A percentile compares a stretch with the other conserved stretches of the same genome.
phyloP scores from a whole-genome alignment of 192 early-diverging fungal species.

The Linnemannia zychae region DNA sequence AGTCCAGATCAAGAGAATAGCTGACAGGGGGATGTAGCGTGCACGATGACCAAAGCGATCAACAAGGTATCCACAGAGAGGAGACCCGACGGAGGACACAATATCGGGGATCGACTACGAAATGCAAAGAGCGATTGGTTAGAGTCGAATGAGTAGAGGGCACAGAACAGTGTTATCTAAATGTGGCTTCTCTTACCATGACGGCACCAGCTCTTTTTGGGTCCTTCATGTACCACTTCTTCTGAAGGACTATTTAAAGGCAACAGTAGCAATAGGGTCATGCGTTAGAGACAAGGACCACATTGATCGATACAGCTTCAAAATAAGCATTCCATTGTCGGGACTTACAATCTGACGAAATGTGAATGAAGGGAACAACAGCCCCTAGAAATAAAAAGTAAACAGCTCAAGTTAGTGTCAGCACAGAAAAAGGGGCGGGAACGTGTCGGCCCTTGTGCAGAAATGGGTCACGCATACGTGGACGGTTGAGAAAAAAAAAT shows the following conservation, averaged over 20 bases:
- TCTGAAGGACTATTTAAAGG: constrained; percentile 63
- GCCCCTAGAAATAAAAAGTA: constrained; percentile 58
- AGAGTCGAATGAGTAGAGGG: no score
- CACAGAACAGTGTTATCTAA: not conserved
- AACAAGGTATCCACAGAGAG: constrained; percentile 66
- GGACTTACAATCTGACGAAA: constrained; percentile 70
- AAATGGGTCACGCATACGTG: not conserved
- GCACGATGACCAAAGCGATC: constrained; percentile 68
- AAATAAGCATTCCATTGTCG: not conserved
- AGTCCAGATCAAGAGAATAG: constrained; percentile 58
- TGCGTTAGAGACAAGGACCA: constrained; percentile 4
- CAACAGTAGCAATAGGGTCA: not conserved
- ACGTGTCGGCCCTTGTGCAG: not conserved
- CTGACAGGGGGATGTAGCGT: constrained; percentile 61
- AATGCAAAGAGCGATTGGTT: not conserved
- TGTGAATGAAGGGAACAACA: constrained; percentile 72
- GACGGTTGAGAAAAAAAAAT: not conserved
- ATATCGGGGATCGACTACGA: constrained; percentile 75
- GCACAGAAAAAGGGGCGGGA: constrained; percentile 3
- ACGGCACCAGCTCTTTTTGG: constrained; percentile 67
- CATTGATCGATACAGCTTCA: not conserved
- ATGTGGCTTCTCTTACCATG: constrained; percentile 33
- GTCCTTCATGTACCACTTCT: constrained; percentile 70
- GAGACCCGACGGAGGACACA: constrained; percentile 70
- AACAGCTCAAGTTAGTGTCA: not conserved